Evolutionary conservation across 768 basidiomycete species (phyloP).

Genomic region (Kwoniella sp.): DNA sequence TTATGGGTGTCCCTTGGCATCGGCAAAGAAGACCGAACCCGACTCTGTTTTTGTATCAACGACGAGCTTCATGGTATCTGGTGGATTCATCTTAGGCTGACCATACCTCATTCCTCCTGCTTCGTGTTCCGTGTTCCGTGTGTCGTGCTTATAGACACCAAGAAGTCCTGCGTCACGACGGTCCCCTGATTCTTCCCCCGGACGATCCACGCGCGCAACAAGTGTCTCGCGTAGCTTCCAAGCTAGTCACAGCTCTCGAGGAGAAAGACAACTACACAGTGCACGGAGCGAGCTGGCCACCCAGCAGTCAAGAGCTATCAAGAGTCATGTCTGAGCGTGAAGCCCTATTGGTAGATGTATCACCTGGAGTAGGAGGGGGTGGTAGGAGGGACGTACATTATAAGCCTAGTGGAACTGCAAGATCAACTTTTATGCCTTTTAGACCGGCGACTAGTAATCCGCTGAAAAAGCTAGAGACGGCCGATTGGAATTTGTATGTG

Average conservation of each 20-base stretch:
- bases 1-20: too few relatives aligned
- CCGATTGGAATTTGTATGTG: slow-evolving; percentile 59
- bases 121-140: too few relatives aligned
- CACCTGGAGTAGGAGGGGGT: neutral
- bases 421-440: slow-evolving; percentile 55
- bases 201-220: slow-evolving; percentile 53
- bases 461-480: slow-evolving; percentile 54
- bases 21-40: too few relatives aligned
- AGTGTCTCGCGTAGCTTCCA: slow-evolving; percentile 55
- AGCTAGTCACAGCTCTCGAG: slow-evolving; percentile 57
- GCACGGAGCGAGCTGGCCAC: slow-evolving; percentile 53
- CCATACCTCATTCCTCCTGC: too few relatives aligned
- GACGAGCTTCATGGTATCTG: too few relatives aligned
- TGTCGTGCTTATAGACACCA: slow-evolving; percentile 47
- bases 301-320: slow-evolving; percentile 39
- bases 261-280: slow-evolving; percentile 52
- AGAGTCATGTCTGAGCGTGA: slow-evolving; percentile 50
- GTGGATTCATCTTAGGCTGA: too few relatives aligned
- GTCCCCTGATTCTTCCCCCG: slow-evolving; percentile 53
- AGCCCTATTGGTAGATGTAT: slow-evolving; percentile 9
- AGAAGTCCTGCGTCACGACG: slow-evolving; percentile 56
- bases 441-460: slow-evolving; percentile 57
- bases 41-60: too few relatives aligned
- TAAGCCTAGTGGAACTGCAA: slow-evolving; percentile 45
- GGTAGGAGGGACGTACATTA: slow-evolving; percentile 21